Evolutionary conservation across 2,329 filamentous ascomycete species (phyloP), one percentile per base, ranked within the genome.

Genomic region (Coleophoma cylindrospora): DNA sequence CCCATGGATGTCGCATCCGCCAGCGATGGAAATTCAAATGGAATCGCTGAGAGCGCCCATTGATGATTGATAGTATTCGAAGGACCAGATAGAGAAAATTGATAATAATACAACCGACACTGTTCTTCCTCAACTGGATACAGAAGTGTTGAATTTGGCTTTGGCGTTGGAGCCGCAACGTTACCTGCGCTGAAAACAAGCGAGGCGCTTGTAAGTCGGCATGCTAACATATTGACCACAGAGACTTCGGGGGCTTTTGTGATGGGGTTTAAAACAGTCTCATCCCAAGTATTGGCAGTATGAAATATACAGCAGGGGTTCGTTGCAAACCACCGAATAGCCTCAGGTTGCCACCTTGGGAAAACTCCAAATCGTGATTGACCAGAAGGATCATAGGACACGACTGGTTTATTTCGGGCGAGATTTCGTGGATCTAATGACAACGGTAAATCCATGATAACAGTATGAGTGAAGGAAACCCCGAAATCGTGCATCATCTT

Each of bases 401-500:
- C 73, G 0, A 80, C 74, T 3, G 80, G 77, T 44, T 71, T 71
- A 53, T 79, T 79, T 50, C 69, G 77, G 1, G 76, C 60, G 27
- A 83, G 70, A 51, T 86, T 86, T 38, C 81, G 61, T 0, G 84
- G 83, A 51, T 87, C 79, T 1, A 89, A 69, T 0, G 79, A 80
- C 0, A 89, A 69, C 0, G 86, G 86, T 10, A 88, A 70, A 58
- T 89, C 85, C 67, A 89, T 75, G 49, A 89, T 86, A 36, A 88
- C 68, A 0, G 84, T 86, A 58, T 87, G 75, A 5, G 61, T 64
- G 5, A 68, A 72, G 2, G 84, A 86, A 1, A 84, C 84, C 13
- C 85, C 85, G 65, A 88, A 89, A 62, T 89, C 85, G 61, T 89
- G 86, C 83, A 89, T 89, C 76, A 89, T 84, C 61, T 84, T 87